Base-by-base conservation (phyloP, 2,329 filamentous ascomycete genomes). In the Curvularia hawaiiensis region DNA sequence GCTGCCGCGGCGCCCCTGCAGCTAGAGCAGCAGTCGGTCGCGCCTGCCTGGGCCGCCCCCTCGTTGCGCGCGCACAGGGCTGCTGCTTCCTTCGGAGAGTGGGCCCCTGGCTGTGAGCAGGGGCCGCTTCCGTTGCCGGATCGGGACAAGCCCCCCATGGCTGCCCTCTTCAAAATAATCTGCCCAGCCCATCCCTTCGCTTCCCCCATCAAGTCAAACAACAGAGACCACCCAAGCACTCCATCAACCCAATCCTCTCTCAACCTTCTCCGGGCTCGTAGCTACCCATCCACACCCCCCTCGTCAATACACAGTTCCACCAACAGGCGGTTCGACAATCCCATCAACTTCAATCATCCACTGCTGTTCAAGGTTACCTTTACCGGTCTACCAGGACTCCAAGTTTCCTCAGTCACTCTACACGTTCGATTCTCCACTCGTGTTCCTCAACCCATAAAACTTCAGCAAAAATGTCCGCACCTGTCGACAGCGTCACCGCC, bases 401-500 rank as follows among this genome's bases (percentile, higher is more conserved):
- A 73, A 77, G 75, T 78, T 79, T 79, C 75, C 69, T 75, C 75
- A 77, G 72, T 66, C 62, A 65, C 47, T 49, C 56, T 59, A 64
- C 72, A 75, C 71, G 69, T 50, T 48, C 55, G 55, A 50, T 58
- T 38, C 45, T 64, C 72, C 75, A 70, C 75, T 83, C 83, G 84
- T 83, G 80, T 80, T 79, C 79, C 79, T 80, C 79, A 82, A 81
- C 79, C 78, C 69, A 72, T 38, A 83, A 77, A 80, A 58, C 76
- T 78, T 77, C 76, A 76, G 76, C 75, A 81, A 91, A 82, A 80
- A 98, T 98, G 94, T 96, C 93, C 90, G 83, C 87, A 74, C 70
- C 80, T 83, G 86, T 91, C 84, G 89, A 90, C 82, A 88, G 90
- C 85, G 86, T 90, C 85, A 88, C 90, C 83, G 83, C 83, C 84